Base-by-base conservation (phyloP, 495 filamentous ascomycete genomes). In the Xylaria acuta region DNA sequence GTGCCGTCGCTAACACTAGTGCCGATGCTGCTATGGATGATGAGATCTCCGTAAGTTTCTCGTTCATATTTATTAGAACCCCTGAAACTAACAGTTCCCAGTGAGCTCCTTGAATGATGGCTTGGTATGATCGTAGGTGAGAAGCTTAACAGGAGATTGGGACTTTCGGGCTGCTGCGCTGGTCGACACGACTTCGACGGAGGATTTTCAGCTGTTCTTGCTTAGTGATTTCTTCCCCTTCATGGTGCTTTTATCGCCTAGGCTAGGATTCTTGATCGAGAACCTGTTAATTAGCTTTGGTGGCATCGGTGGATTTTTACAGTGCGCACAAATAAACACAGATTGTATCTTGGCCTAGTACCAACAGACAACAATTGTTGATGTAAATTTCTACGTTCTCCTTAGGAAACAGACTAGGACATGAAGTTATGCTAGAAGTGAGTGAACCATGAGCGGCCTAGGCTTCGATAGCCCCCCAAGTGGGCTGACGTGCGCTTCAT, bases 21-120 rank as follows among this genome's bases (percentile, higher is more conserved):
- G 83, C 82, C 53, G 87, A 89, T 71, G 87, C 83, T n/a, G 72
- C 81, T 5, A 86, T 86, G 85, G 84, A 86, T 72, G 85, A 86
- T 49, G 85, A 86, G 66, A 84, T 86, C 70, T 79, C 84, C 67
- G 77, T 79, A 76, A 34, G 76, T 67, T 34, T 32, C 6, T 16
- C 47, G 2, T 16, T 59, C 49, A 36, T 51, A 7, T 18, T n/a
- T 8, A 16, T 36, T 51, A n/a, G 3, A n/a, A n/a, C 43, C 7
- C 7, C 0, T 9, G 7, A 16, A 54, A 32, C 69, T 71, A 71
- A 71, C 49, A 14, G 2, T 32, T 30, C 18, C 9, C 8, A 71
- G 69, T 71, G 41, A 71, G 41, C n/a, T 32, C n/a, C 9, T 25
- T 27, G 1, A 25, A 11, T 1, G n/a, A 38, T 5, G 20, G 36